A percentile compares a stretch with the other conserved stretches of the same genome.
Evolutionary conservation across 768 basidiomycete genomes (phyloP).

Genomic region (Pluteus cervinus): DNA sequence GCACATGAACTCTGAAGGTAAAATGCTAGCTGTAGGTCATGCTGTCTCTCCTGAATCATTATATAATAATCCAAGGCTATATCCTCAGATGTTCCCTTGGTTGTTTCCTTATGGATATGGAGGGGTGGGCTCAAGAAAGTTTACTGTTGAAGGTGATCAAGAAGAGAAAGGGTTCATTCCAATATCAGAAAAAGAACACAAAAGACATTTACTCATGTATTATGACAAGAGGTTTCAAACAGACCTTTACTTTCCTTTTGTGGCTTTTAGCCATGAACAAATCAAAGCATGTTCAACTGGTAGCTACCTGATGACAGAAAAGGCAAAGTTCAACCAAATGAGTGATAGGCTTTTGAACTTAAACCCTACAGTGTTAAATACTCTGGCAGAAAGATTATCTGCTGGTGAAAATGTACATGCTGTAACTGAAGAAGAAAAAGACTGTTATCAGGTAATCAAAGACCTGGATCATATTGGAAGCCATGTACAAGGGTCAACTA

Average conservation of each 20-base stretch:
- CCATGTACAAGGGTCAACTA: conserved; percentile 20
- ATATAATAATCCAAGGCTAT: conserved; percentile 7
- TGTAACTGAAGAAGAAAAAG: conserved; percentile 23
- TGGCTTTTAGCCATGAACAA: conserved; percentile 35
- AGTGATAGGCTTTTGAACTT: conserved; percentile 13
- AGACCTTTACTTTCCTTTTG: conserved; percentile 29
- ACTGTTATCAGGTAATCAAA: conserved; percentile 17
- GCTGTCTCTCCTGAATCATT: conserved; percentile 13
- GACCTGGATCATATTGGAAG: conserved; percentile 29
- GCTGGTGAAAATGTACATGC: conserved; percentile 18
- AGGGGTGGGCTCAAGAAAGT: too few species aligned
- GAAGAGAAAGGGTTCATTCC: too few species aligned
- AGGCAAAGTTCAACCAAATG: conserved; percentile 18
- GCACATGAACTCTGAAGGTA: conserved; percentile 16
- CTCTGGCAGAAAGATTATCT: conserved; percentile 14
- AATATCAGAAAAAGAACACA: conserved; percentile 16
- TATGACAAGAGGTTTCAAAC: conserved; percentile 32
- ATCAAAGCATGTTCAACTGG: conserved; percentile 20
- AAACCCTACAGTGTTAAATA: conserved; percentile 14
- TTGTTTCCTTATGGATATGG: conserved; percentile 38
- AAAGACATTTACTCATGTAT: conserved; percentile 24
- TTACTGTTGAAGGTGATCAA: too few species aligned
- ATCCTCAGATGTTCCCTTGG: conserved; percentile 30
- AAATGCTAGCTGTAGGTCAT: conserved; percentile 22
- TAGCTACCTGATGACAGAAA: conserved; percentile 21